phyloP scores from a whole-genome alignment of 2,329 filamentous ascomycete species.

The Claviceps sp. region DNA sequence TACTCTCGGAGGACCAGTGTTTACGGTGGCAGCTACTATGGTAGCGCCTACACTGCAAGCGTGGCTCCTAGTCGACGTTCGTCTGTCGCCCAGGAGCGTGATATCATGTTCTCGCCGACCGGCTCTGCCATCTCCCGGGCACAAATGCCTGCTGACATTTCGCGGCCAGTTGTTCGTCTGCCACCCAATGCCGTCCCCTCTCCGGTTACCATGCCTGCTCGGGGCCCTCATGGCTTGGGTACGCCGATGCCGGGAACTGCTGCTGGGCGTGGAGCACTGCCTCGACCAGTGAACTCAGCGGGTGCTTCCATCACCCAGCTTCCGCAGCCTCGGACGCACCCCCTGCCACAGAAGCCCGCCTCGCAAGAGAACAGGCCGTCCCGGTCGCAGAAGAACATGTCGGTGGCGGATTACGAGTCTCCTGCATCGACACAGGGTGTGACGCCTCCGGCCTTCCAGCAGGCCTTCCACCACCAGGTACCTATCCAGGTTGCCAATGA shows the following conservation, averaged over 20 bases:
- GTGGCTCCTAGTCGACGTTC: conserved; percentile 80
- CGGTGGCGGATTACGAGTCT: conserved; percentile 82
- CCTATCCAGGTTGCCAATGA: conserved; percentile 55
- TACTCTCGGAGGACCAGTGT: conserved; percentile 73
- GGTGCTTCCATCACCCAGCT: conserved; percentile 34
- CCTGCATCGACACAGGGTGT: conserved; percentile 43
- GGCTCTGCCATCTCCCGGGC: conserved; percentile 63
- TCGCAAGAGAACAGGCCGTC: conserved; percentile 49
- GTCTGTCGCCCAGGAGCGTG: conserved; percentile 54
- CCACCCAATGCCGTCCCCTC: conserved; percentile 47
- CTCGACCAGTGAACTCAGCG: conserved; percentile 7
- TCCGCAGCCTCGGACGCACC: conserved; percentile 43
- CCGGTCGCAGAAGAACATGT: conserved; percentile 85
- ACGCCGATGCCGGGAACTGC: neutral
- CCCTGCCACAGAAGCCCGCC: conserved; percentile 43
- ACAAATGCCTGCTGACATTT: conserved; percentile 44
- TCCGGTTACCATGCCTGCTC: conserved; percentile 16
- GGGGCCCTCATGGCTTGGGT: conserved; percentile 3
- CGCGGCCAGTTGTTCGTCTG: conserved; percentile 67
- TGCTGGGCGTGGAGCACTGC: conserved; percentile 1
- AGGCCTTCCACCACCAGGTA: conserved; percentile 92
- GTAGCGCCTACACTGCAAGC: conserved; percentile 76
- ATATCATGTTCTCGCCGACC: conserved; percentile 67
- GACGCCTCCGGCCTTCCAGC: conserved; percentile 64
- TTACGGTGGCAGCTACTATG: conserved; percentile 55